Evolutionary conservation across 179 eudicot genomes (phyloP).

Genomic region (Actinidia chinensis): DNA sequence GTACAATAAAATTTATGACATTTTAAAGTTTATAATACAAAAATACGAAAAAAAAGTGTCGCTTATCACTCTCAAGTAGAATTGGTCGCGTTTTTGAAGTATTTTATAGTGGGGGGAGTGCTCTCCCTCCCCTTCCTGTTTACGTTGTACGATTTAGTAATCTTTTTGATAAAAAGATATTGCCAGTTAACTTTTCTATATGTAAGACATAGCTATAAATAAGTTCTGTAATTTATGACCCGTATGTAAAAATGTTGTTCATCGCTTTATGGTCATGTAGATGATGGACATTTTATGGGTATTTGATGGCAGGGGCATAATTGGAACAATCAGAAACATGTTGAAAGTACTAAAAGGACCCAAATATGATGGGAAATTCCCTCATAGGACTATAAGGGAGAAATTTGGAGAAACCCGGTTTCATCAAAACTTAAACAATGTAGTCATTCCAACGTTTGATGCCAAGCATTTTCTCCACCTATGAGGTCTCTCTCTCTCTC

Average conservation of each 20-base stretch:
- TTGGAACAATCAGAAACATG: conserved; percentile 1
- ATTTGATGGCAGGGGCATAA: conserved; percentile 12
- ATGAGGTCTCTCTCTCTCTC: conserved; percentile 21
- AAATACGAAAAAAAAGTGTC: no score
- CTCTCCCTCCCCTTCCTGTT: no score
- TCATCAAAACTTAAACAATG: conserved; percentile 20
- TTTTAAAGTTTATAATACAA: no score
- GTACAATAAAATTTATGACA: no score
- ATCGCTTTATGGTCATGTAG: not conserved
- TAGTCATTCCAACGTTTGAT: conserved; percentile 32
- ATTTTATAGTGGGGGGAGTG: no score
- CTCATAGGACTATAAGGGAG: conserved; percentile 17
- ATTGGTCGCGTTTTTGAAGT: no score
- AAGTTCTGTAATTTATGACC: no score
- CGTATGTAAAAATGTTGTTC: not conserved
- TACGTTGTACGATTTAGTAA: no score
- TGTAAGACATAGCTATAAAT: no score
- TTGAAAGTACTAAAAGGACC: conserved; percentile 21
- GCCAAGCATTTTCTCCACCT: conserved; percentile 23
- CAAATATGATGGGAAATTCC: conserved; percentile 25
- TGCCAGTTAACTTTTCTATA: no score
- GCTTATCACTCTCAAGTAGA: no score
- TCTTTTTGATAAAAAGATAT: no score
- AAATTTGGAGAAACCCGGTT: conserved; percentile 18
- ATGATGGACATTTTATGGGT: not conserved